These are phyloP conservation scores for Candida sakaeoensis DNA, from an alignment of 805 yeast genomes.

Conservation along the genomic window DNA sequence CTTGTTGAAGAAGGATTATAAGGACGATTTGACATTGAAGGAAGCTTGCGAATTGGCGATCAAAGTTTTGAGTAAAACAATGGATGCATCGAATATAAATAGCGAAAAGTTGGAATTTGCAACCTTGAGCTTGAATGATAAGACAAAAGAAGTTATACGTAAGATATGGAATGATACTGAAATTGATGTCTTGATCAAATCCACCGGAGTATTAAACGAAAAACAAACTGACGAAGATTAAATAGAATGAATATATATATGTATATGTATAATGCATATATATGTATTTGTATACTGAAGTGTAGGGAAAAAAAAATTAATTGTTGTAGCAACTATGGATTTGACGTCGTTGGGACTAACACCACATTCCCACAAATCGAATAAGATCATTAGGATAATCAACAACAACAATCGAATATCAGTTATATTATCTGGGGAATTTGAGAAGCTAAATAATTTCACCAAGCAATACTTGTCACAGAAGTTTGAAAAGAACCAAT, in stretches of 20 bases:
- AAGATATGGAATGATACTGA: slow-evolving; percentile 79
- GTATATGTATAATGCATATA: neutral
- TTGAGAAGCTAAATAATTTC: slow-evolving; percentile 18
- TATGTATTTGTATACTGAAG: neutral
- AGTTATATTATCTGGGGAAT: slow-evolving; percentile 18
- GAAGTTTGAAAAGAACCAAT: slow-evolving; percentile 11
- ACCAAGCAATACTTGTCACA: slow-evolving; percentile 21
- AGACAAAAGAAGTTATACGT: slow-evolving; percentile 52
- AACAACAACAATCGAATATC: slow-evolving; percentile 32
- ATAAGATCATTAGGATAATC: slow-evolving; percentile 17
- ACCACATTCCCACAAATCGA: slow-evolving; percentile 7
- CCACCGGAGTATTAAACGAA: slow-evolving; percentile 60
- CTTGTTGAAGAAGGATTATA: slow-evolving; percentile 88
- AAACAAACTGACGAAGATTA: slow-evolving; percentile 26
- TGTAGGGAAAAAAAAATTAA: neutral
- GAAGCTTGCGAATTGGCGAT: slow-evolving; percentile 87
- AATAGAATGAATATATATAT: slow-evolving; percentile 5
- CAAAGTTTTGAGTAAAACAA: slow-evolving; percentile 88
- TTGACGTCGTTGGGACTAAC: slow-evolving; percentile 12
- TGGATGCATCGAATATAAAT: slow-evolving; percentile 81
- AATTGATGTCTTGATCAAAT: slow-evolving; percentile 68
- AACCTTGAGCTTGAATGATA: slow-evolving; percentile 54
- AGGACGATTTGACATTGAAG: slow-evolving; percentile 65
- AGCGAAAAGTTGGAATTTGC: slow-evolving; percentile 93
- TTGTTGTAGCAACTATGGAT: slow-evolving; percentile 13